These are phyloP conservation scores for Epichloe amarillans DNA, from an alignment of 2,329 filamentous ascomycete genomes.

Conservation along the genomic window DNA sequence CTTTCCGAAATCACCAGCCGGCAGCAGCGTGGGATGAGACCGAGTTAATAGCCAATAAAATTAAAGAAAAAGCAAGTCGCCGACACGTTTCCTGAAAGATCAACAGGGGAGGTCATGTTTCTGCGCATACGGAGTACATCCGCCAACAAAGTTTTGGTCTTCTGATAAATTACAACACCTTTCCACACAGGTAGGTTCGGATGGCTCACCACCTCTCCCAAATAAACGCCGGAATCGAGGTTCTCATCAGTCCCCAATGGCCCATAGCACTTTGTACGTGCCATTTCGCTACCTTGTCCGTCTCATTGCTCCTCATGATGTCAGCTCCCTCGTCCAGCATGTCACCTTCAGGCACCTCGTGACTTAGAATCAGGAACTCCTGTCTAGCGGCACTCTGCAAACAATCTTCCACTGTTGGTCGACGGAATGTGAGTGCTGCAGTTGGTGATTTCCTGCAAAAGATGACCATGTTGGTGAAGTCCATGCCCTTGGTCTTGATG, in stretches of 20 bases:
- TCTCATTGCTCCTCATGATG: conserved; percentile 50
- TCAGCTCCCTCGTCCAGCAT: conserved; percentile 32
- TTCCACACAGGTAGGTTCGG: neutral
- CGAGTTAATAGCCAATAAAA: too few relatives aligned
- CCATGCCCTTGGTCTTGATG: conserved; percentile 35
- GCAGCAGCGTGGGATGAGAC: too few relatives aligned
- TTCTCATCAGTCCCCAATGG: conserved; percentile 89
- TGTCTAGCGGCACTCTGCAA: conserved; percentile 57
- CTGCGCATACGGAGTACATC: too few relatives aligned
- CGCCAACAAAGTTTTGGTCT: neutral
- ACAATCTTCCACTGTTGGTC: conserved; percentile 50
- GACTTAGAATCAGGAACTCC: conserved; percentile 56
- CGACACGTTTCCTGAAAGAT: too few relatives aligned
- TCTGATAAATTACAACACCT: neutral
- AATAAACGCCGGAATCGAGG: conserved; percentile 59
- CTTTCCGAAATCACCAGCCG: too few relatives aligned
- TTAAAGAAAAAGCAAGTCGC: too few relatives aligned
- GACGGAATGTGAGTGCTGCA: conserved; percentile 48
- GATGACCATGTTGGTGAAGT: conserved; percentile 94
- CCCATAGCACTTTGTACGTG: conserved; percentile 65
- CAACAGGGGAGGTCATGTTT: too few relatives aligned
- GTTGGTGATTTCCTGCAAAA: conserved; percentile 62
- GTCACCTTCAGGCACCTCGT: conserved; percentile 48
- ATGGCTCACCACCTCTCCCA: conserved; percentile 70
- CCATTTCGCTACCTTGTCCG: conserved; percentile 52